phyloP scores from a whole-genome alignment of 176 grass and related monocot genomes.

The Musa acuminata region DNA sequence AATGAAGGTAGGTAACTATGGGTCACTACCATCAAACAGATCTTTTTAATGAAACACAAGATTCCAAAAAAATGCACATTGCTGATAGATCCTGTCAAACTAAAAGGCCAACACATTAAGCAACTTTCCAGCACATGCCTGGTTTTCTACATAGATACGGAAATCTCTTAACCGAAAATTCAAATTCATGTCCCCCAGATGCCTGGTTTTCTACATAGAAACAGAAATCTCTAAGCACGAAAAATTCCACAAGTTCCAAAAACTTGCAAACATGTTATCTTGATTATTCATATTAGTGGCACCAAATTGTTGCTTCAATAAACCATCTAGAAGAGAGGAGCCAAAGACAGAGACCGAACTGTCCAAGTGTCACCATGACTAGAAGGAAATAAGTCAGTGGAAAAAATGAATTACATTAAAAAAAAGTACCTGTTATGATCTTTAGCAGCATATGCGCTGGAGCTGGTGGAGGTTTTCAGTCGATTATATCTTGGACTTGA shows the following conservation, averaged over 20 bases:
- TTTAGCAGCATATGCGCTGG: slow-evolving; percentile 56
- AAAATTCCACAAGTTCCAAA: too few species aligned
- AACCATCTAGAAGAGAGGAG: neutral
- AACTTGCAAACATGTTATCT: too few species aligned
- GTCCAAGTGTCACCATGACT: neutral
- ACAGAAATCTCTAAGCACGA: too few species aligned
- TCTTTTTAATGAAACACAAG: neutral
- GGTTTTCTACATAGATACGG: too few species aligned
- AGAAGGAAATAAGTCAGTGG: neutral
- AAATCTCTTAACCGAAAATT: neutral
- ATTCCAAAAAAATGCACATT: neutral
- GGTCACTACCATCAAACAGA: neutral
- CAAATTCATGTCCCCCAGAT: too few species aligned
- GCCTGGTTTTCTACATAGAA: too few species aligned
- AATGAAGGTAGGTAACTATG: neutral
- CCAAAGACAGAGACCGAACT: neutral
- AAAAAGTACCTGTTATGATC: slow-evolving; percentile 72
- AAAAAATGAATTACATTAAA: neutral
- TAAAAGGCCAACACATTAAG: neutral
- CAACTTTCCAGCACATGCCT: neutral
- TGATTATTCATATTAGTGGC: too few species aligned
- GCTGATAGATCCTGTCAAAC: neutral
- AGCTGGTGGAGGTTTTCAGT: slow-evolving; percentile 52
- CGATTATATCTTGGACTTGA: slow-evolving; percentile 59
- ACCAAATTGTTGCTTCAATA: neutral